phyloP scores from a whole-genome alignment of 768 basidiomycete genomes.

The Suillus clintonianus region DNA sequence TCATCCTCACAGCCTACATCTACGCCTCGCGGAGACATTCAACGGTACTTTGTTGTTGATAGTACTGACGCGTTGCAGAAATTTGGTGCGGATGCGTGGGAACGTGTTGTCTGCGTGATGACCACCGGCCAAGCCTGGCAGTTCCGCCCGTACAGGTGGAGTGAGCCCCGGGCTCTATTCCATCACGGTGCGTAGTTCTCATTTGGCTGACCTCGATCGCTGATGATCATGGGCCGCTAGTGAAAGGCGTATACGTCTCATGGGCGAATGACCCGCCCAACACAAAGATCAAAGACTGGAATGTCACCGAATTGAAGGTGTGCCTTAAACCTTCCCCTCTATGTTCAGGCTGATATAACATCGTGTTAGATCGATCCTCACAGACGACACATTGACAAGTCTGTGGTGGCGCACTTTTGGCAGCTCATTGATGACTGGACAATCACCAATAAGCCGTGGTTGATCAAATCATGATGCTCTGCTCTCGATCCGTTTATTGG shows the following conservation, averaged over 20 bases:
- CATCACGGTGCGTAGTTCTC: slow-evolving; percentile 70
- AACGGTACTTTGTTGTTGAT: slow-evolving; percentile 87
- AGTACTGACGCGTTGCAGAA: slow-evolving; percentile 90
- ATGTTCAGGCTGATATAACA: background rate
- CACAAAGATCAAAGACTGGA: slow-evolving; percentile 91
- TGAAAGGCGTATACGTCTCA: slow-evolving; percentile 94
- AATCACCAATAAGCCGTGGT: slow-evolving; percentile 73
- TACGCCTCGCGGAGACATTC: slow-evolving; percentile 39
- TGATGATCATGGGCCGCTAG: slow-evolving; percentile 39
- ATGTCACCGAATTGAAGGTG: slow-evolving; percentile 93
- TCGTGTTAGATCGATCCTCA: slow-evolving; percentile 78
- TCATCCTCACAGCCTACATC: slow-evolving; percentile 17
- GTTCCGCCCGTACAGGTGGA: slow-evolving; percentile 96
- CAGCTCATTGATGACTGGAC: slow-evolving; percentile 88
- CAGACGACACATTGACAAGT: slow-evolving; percentile 91
- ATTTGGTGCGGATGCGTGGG: slow-evolving; percentile 93
- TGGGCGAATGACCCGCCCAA: slow-evolving; percentile 94
- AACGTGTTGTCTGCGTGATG: slow-evolving; percentile 95
- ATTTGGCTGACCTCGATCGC: background rate
- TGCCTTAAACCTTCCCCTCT: slow-evolving; percentile 9
- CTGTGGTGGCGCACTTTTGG: slow-evolving; percentile 96
- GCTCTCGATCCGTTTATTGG: background rate
- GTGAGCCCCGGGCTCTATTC: slow-evolving; percentile 87
- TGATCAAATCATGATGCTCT: slow-evolving; percentile 48
- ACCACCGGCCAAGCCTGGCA: slow-evolving; percentile 99